phyloP scores from a whole-genome alignment of 441 rosid species.

The Rhodomyrtus psidioides region DNA sequence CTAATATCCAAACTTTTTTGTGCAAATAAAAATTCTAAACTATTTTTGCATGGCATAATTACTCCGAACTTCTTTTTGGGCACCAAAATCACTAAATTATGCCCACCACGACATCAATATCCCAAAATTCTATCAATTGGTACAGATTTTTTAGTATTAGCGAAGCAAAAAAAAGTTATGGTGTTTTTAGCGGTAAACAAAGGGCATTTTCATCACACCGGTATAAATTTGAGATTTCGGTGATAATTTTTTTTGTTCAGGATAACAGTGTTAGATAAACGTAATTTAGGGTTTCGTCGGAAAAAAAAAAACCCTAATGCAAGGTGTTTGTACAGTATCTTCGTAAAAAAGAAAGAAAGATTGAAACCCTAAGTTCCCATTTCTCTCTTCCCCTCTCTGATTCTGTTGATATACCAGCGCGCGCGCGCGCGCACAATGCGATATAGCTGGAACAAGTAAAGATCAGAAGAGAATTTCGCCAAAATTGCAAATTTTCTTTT shows the following conservation, averaged over 20 bases:
- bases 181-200: no score
- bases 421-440: no score
- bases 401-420: not conserved
- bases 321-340: not conserved
- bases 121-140: not conserved
- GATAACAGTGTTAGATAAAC: no score
- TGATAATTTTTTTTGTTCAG: no score
- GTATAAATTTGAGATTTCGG: not conserved
- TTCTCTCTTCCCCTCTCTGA: not conserved
- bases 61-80: fast-evolving
- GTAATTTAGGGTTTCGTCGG: not conserved
- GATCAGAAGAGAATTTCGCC: not conserved
- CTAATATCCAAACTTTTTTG: no score
- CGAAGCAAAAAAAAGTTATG: fast-evolving
- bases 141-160: not conserved
- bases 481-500: not conserved
- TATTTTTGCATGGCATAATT: not conserved
- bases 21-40: not conserved
- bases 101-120: fast-evolving
- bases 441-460: not conserved
- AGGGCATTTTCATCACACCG: no score
- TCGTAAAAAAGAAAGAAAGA: fast-evolving
- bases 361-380: not conserved
- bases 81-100: not conserved
- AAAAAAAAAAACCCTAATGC: no score